A percentile compares a stretch with the other conserved stretches of the same genome.
These are phyloP conservation scores for Termitomyces sp. DNA, from an alignment of 768 basidiomycete genomes.

Conservation along the genomic window DNA sequence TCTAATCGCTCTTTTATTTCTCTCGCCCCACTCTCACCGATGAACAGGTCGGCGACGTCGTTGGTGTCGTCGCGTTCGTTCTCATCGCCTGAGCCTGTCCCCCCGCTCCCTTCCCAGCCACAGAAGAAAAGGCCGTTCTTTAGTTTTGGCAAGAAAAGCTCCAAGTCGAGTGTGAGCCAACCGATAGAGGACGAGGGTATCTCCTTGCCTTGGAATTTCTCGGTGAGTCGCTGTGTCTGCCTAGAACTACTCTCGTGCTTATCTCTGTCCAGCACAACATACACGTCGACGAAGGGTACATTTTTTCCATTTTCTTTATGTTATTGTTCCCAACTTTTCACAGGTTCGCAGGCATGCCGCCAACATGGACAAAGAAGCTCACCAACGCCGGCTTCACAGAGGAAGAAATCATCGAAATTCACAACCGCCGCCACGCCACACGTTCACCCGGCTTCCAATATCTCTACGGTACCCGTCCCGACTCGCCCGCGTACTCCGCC, in stretches of 20 bases:
- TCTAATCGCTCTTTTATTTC: slow-evolving; percentile 33
- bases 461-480: slow-evolving; percentile 29
- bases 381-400: slow-evolving; percentile 56
- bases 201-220: slow-evolving; percentile 70
- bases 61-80: slow-evolving; percentile 22
- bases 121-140: slow-evolving; percentile 35
- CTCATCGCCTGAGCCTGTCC: too few species aligned
- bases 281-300: slow-evolving; percentile 72
- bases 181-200: slow-evolving; percentile 53
- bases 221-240: slow-evolving; percentile 34
- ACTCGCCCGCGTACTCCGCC: slow-evolving; percentile 22
- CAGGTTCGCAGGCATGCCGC: slow-evolving; percentile 62
- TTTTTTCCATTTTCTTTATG: slow-evolving; percentile 4
- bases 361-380: slow-evolving; percentile 65
- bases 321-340: background rate
- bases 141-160: slow-evolving; percentile 33
- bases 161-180: slow-evolving; percentile 18
- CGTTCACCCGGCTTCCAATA: slow-evolving; percentile 29
- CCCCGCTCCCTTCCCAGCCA: slow-evolving; percentile 9
- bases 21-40: background rate
- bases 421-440: slow-evolving; percentile 32
- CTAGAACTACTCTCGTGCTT: background rate
- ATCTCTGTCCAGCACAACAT: slow-evolving; percentile 50
- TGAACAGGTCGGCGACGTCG: slow-evolving; percentile 28
- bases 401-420: slow-evolving; percentile 63